These are phyloP conservation scores for Talaromyces sp. DNA, from an alignment of 2,329 filamentous ascomycete species.

Conservation along the genomic window DNA sequence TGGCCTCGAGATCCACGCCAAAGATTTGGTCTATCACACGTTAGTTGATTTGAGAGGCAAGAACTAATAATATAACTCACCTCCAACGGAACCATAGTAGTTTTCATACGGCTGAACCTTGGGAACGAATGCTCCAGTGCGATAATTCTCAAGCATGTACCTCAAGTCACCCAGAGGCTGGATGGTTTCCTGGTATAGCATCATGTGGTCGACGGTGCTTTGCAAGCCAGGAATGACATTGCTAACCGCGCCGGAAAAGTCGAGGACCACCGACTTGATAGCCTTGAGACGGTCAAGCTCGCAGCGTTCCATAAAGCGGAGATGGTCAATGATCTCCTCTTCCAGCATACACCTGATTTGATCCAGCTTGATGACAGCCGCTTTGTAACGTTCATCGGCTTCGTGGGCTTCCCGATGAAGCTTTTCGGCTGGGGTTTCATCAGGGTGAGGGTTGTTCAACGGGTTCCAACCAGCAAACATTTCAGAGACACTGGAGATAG, in stretches of 20 bases:
- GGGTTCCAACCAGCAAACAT: slow-evolving; percentile 92
- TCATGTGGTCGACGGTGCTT: slow-evolving; percentile 96
- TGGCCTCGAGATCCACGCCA: slow-evolving; percentile 93
- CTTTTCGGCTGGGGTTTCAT: slow-evolving; percentile 83
- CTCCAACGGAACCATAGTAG: slow-evolving; percentile 95
- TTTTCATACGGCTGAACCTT: slow-evolving; percentile 94
- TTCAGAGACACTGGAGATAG: slow-evolving; percentile 77
- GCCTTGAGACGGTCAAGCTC: slow-evolving; percentile 94
- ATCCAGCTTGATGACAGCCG: slow-evolving; percentile 77
- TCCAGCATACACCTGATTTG: slow-evolving; percentile 90
- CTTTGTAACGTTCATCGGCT: slow-evolving; percentile 90
- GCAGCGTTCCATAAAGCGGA: slow-evolving; percentile 95
- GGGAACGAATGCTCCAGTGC: slow-evolving; percentile 86
- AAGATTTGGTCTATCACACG: slow-evolving; percentile 73
- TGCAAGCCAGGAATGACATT: slow-evolving; percentile 96
- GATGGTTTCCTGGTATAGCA: slow-evolving; percentile 98
- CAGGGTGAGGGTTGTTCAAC: slow-evolving; percentile 82
- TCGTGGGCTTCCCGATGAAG: slow-evolving; percentile 84
- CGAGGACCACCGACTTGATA: slow-evolving; percentile 94
- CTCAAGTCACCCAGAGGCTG: slow-evolving; percentile 84
- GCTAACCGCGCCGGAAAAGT: slow-evolving; percentile 95
- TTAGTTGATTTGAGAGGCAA: slow-evolving; percentile 6
- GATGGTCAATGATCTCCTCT: slow-evolving; percentile 85
- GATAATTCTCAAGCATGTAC: slow-evolving; percentile 94
- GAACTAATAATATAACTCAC: slow-evolving; percentile 28